Conservation (phyloP, 2,329 filamentous ascomycete species). For the Dactylellina drechsleri region DNA sequence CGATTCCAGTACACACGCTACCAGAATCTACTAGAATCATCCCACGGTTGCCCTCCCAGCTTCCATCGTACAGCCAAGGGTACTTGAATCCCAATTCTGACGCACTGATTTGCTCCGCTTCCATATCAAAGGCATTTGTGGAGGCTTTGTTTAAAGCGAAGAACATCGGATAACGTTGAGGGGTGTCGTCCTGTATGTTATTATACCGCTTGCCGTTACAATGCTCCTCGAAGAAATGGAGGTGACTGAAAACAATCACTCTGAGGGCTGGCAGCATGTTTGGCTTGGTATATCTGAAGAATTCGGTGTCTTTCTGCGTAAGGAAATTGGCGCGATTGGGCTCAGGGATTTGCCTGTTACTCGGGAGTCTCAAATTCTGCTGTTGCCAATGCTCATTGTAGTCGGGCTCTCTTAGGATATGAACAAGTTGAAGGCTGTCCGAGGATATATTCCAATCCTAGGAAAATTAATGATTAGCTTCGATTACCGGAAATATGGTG, state of each 20-base stretch:
- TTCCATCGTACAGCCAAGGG: constrained; percentile 42
- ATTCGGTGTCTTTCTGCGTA: constrained; percentile 8
- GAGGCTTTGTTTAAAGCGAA: background rate
- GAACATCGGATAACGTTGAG: constrained; percentile 8
- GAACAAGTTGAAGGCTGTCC: constrained; percentile 23
- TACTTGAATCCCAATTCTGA: constrained; percentile 17
- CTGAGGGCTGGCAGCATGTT: constrained; percentile 25
- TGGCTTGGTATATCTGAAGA: constrained; percentile 7
- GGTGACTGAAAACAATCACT: constrained; percentile 27
- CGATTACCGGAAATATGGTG: background rate
- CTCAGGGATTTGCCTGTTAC: background rate
- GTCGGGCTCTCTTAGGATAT: constrained; percentile 32
- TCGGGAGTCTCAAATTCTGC: no score
- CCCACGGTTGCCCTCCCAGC: constrained; percentile 37
- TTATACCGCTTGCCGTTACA: constrained; percentile 7
- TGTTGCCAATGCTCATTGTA: no score
- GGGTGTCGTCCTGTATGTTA: background rate
- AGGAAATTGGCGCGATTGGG: constrained; percentile 8
- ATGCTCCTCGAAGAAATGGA: constrained; percentile 25
- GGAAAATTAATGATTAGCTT: background rate
- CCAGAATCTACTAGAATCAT: constrained; percentile 30
- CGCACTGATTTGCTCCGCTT: constrained; percentile 18
- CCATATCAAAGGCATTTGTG: constrained; percentile 6
- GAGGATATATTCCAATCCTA: constrained; percentile 30
- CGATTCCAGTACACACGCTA: background rate